phyloP scores from a whole-genome alignment of 1,284 basidiomycete genomes.

The Psilocybe mexicana region DNA sequence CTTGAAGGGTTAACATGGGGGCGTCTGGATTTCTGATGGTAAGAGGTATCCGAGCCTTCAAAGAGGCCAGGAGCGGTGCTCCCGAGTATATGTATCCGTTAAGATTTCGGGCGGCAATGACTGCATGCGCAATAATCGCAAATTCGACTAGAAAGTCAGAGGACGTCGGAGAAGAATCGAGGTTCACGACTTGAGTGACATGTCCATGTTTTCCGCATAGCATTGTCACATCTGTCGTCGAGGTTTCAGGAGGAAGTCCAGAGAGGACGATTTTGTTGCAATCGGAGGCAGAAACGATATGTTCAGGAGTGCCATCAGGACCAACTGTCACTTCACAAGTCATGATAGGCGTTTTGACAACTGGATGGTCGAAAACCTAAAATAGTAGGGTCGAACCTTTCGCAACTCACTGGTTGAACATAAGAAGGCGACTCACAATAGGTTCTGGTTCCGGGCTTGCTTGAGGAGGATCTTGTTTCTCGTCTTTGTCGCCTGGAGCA shows the following conservation, averaged over 20 bases:
- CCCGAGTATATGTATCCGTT: conserved; percentile 29
- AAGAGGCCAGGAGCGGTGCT: conserved; percentile 23
- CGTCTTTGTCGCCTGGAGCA: background rate
- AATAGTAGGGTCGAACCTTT: background rate
- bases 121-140: conserved; percentile 28
- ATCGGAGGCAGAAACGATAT: conserved; percentile 43
- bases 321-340: conserved; percentile 41
- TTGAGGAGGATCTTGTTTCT: background rate
- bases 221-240: conserved; percentile 26
- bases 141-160: conserved; percentile 33
- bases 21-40: conserved; percentile 13
- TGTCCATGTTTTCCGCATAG: conserved; percentile 32
- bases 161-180: conserved; percentile 21
- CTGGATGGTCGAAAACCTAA: conserved; percentile 24
- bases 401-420: background rate
- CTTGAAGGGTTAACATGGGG: conserved; percentile 23
- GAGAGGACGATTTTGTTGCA: conserved; percentile 36
- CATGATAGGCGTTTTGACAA: conserved; percentile 32
- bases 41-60: conserved; percentile 22
- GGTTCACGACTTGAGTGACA: conserved; percentile 25
- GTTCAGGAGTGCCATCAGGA: conserved; percentile 32
- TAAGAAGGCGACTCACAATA: conserved; percentile 12
- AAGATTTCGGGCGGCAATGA: conserved; percentile 33
- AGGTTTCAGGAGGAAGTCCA: conserved; percentile 34
- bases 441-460: conserved; percentile 6